Evolutionary conservation across 441 rosid genomes (phyloP).

Genomic region (Kokia cookei): DNA sequence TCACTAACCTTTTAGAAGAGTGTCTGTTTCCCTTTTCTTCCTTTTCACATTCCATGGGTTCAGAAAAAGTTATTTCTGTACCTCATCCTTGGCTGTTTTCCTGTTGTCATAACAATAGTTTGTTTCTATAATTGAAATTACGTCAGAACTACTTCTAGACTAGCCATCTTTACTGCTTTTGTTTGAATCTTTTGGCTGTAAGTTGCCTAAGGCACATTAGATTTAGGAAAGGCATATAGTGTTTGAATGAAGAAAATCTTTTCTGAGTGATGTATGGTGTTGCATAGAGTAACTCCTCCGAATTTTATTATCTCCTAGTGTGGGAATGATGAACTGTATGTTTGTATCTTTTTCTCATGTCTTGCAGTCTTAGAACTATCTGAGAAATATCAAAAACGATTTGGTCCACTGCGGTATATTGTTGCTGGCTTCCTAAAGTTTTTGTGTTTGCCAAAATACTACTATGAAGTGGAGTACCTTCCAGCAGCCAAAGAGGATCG

Average conservation of each 20-base stretch:
- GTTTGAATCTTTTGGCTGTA: background rate
- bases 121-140: background rate
- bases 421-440: constrained; percentile 96
- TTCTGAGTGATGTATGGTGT: background rate
- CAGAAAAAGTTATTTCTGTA: background rate
- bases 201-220: background rate
- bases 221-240: background rate
- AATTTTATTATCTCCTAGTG: background rate
- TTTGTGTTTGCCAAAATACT: constrained; percentile 89
- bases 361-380: constrained; percentile 89
- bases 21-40: background rate
- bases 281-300: background rate
- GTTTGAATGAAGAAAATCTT: background rate
- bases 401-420: constrained; percentile 91
- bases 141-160: background rate
- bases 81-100: background rate
- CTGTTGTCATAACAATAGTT: background rate
- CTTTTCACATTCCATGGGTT: background rate
- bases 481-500: constrained; percentile 66
- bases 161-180: background rate
- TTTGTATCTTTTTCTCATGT: constrained; percentile 7
- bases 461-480: constrained; percentile 88
- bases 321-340: background rate
- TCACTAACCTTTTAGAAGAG: background rate
- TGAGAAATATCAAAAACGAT: constrained; percentile 83